A percentile compares a stretch with the other conserved stretches of the same genome.
Evolutionary conservation across 495 filamentous ascomycete species (phyloP).

Genomic region (Darksidea phi): DNA sequence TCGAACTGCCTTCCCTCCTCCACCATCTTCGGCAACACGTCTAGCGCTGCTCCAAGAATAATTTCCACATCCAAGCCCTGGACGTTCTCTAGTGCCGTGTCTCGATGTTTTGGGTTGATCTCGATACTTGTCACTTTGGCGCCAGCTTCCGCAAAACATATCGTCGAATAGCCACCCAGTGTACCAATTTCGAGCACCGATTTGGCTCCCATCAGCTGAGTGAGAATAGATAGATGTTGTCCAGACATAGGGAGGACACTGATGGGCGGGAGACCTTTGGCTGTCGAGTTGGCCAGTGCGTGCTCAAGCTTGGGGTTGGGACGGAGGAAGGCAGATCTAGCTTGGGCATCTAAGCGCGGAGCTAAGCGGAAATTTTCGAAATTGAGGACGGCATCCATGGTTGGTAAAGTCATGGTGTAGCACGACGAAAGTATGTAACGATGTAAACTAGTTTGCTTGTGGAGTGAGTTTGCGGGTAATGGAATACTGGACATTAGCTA

Average conservation of each 20-base stretch:
- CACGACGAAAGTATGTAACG: too few species aligned
- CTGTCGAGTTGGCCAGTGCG: neutral
- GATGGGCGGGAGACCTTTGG: constrained; percentile 38
- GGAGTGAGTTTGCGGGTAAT: too few species aligned
- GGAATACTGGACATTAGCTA: too few species aligned
- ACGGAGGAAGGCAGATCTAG: neutral
- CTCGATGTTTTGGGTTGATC: constrained; percentile 42
- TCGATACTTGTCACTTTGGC: constrained; percentile 52
- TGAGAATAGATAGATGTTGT: constrained; percentile 47
- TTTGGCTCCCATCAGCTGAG: constrained; percentile 36
- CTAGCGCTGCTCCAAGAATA: constrained; percentile 48
- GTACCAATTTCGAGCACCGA: constrained; percentile 55
- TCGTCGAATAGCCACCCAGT: constrained; percentile 53
- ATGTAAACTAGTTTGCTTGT: too few species aligned
- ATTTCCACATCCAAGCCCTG: constrained; percentile 46
- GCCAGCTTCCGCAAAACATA: constrained; percentile 51
- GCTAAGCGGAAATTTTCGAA: neutral
- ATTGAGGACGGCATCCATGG: neutral
- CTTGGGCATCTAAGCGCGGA: neutral
- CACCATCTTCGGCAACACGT: constrained; percentile 46
- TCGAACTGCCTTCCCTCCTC: constrained; percentile 49
- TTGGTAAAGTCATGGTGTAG: too few species aligned
- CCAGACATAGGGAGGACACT: constrained; percentile 45
- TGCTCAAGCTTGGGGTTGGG: neutral
- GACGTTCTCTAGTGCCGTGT: constrained; percentile 50